A percentile compares a stretch with the other conserved stretches of the same genome.
Conservation (phyloP, 306 rosid species). For the Cicer judaicum region DNA sequence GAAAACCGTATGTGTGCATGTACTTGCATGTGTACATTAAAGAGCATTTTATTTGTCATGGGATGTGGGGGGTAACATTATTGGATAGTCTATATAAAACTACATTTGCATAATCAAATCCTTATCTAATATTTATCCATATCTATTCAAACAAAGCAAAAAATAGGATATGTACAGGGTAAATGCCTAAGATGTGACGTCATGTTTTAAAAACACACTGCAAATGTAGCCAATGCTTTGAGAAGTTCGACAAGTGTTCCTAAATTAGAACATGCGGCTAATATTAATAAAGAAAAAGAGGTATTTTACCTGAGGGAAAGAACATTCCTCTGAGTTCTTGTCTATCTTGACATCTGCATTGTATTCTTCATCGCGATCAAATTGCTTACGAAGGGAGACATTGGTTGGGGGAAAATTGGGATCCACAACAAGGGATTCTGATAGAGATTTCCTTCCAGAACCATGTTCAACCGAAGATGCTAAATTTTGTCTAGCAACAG, state of each 20-base stretch:
- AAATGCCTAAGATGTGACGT: slow-evolving; percentile 19
- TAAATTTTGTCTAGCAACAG: slow-evolving; percentile 73
- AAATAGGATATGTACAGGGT: background rate
- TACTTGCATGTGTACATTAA: background rate
- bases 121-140: background rate
- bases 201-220: slow-evolving; percentile 23
- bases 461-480: slow-evolving; percentile 85
- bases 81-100: background rate
- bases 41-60: background rate
- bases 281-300: background rate
- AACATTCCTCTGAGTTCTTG: slow-evolving; percentile 64
- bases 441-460: slow-evolving; percentile 89
- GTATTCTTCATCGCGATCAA: slow-evolving; percentile 72
- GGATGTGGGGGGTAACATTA: background rate
- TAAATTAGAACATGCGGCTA: background rate
- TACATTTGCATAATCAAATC: background rate
- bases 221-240: background rate
- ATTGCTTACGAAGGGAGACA: slow-evolving; percentile 75
- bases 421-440: slow-evolving; percentile 69
- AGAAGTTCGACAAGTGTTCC: slow-evolving; percentile 19
- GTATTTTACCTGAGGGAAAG: slow-evolving; percentile 61
- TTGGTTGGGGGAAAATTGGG: slow-evolving; percentile 59
- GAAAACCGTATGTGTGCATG: background rate
- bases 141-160: background rate
- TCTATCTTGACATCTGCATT: slow-evolving; percentile 56